Conservation (phyloP, 2,329 filamentous ascomycete genomes). For the Penicillium aurantiogriseum region DNA sequence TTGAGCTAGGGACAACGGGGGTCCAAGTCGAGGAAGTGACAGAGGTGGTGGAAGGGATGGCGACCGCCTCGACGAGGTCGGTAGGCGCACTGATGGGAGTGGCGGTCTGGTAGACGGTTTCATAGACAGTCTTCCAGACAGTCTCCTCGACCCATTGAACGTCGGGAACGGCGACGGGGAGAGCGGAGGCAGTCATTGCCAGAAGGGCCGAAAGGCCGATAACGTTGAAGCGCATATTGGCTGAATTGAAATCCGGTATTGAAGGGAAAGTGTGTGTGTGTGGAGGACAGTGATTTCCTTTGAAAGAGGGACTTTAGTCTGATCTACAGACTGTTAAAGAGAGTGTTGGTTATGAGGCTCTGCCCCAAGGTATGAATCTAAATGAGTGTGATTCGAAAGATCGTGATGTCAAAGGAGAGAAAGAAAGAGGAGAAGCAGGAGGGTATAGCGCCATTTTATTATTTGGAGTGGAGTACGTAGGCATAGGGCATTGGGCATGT, state of each 20-base stretch:
- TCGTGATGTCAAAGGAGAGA: slow-evolving; percentile 3
- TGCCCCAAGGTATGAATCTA: slow-evolving; percentile 4
- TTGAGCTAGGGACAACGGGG: not conserved
- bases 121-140: slow-evolving; percentile 10
- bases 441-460: slow-evolving; percentile 10
- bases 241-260: not conserved
- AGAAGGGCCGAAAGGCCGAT: slow-evolving; percentile 11
- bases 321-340: slow-evolving; percentile 13
- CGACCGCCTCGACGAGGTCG: not conserved
- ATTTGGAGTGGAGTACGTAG: slow-evolving; percentile 1
- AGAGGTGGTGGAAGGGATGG: not conserved
- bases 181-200: slow-evolving; percentile 10
- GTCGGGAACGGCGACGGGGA: slow-evolving; percentile 8
- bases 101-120: slow-evolving; percentile 4
- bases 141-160: not conserved
- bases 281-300: not conserved
- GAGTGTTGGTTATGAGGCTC: slow-evolving; percentile 4
- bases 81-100: not conserved
- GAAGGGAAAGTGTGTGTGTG: slow-evolving; percentile 1
- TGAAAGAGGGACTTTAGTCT: slow-evolving; percentile 4
- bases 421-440: not conserved
- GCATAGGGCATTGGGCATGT: not conserved
- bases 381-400: slow-evolving; percentile 12
- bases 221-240: slow-evolving; percentile 14
- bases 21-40: not conserved